Evolutionary conservation across 768 basidiomycete species (phyloP).

Genomic region (Krasilnikovozyma curviuscula): DNA sequence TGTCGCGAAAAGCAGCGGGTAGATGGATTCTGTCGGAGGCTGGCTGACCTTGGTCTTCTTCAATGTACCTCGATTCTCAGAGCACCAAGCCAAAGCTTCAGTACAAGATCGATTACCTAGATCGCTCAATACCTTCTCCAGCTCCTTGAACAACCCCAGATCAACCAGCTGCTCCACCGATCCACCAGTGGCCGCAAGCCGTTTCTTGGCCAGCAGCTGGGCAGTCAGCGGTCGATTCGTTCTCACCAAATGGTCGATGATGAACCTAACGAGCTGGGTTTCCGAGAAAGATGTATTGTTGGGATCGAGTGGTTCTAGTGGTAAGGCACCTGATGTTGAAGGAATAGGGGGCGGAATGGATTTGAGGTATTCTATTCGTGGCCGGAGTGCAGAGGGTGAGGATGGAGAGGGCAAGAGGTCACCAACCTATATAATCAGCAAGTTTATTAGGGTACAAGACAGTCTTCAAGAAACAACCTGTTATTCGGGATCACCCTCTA

Average conservation of each 20-base stretch:
- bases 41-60: conserved; percentile 61
- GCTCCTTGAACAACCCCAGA: conserved; percentile 76
- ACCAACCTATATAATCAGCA: not conserved
- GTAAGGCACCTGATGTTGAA: not conserved
- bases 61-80: conserved; percentile 79
- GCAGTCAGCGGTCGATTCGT: conserved; percentile 62
- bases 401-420: conserved; percentile 9
- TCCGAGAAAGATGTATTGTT: conserved; percentile 28
- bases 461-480: not conserved
- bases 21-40: not conserved
- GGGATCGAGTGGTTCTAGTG: not conserved
- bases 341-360: conserved; percentile 24
- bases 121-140: conserved; percentile 65
- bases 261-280: conserved; percentile 62
- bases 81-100: conserved; percentile 87
- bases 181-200: conserved; percentile 15
- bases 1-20: not conserved
- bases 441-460: not conserved
- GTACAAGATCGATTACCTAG: conserved; percentile 55
- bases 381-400: not conserved
- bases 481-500: not conserved
- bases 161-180: conserved; percentile 55
- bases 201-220: conserved; percentile 49
- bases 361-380: conserved; percentile 30
- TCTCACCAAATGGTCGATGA: conserved; percentile 80